phyloP scores from a whole-genome alignment of 108 stramenopile genomes.

The Stephanodiscus minutulus region DNA sequence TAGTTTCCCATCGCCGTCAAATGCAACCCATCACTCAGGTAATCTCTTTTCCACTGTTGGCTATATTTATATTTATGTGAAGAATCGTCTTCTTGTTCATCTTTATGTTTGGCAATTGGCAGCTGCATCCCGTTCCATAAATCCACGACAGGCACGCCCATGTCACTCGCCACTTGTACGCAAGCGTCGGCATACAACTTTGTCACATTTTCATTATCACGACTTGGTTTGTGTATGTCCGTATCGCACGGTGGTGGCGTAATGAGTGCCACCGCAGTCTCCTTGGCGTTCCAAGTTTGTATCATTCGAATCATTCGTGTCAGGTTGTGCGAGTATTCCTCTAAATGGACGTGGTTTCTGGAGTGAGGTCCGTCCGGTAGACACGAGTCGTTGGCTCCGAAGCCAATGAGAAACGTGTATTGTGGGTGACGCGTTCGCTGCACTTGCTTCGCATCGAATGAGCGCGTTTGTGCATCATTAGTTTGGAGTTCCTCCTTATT shows the following conservation, averaged over 20 bases:
- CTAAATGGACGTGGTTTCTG: slow-evolving; percentile 69
- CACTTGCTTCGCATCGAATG: neutral
- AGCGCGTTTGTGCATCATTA: neutral
- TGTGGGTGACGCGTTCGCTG: slow-evolving; percentile 14
- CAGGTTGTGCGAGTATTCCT: slow-evolving; percentile 68
- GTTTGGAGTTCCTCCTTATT: neutral
- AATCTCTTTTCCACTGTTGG: slow-evolving; percentile 29
- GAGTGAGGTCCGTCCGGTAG: slow-evolving; percentile 27
- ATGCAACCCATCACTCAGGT: slow-evolving; percentile 77
- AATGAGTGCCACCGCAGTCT: slow-evolving; percentile 57
- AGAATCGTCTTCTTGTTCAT: slow-evolving; percentile 34
- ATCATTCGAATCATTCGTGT: slow-evolving; percentile 54
- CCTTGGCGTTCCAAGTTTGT: slow-evolving; percentile 16
- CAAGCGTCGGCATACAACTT: slow-evolving; percentile 59
- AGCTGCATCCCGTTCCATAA: slow-evolving; percentile 60
- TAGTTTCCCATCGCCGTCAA: slow-evolving; percentile 65
- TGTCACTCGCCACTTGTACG: slow-evolving; percentile 48
- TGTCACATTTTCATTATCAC: slow-evolving; percentile 58
- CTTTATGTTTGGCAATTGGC: slow-evolving; percentile 10
- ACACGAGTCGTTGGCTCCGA: slow-evolving; percentile 82
- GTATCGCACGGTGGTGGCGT: slow-evolving; percentile 79
- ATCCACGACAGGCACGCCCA: slow-evolving; percentile 50
- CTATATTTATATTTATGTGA: slow-evolving; percentile 23
- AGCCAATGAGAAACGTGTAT: slow-evolving; percentile 47
- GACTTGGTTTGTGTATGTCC: slow-evolving; percentile 59